phyloP scores from a whole-genome alignment of 1,284 basidiomycete genomes.

The Neonothopanus nambi region DNA sequence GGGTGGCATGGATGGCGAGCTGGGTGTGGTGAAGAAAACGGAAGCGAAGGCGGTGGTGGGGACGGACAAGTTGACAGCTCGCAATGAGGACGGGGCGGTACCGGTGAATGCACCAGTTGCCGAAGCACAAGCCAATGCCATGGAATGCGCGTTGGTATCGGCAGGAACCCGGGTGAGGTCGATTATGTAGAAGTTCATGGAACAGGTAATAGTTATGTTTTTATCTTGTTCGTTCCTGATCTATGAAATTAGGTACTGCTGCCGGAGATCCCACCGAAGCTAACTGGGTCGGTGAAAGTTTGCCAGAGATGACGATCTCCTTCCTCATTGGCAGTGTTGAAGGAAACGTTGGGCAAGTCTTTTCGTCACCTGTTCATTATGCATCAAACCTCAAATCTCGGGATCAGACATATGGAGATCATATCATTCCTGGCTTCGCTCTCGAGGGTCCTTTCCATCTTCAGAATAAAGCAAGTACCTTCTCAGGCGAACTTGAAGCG shows the following conservation, averaged over 20 bases:
- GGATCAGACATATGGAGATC: conserved; percentile 42
- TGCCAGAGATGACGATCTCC: conserved; percentile 22
- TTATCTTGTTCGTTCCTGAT: too few species aligned
- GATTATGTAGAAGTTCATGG: too few species aligned
- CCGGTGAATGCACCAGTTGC: too few species aligned
- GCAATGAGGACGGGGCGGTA: too few species aligned
- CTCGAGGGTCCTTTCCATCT: conserved; percentile 39
- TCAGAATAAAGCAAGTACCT: conserved; percentile 35
- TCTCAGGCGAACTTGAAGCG: conserved; percentile 37
- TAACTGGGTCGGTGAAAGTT: conserved; percentile 40
- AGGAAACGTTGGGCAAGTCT: conserved; percentile 36
- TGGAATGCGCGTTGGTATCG: too few species aligned
- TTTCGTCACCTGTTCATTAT: neutral
- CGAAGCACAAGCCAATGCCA: too few species aligned
- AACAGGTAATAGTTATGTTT: too few species aligned
- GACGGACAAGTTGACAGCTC: too few species aligned
- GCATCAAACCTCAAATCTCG: neutral
- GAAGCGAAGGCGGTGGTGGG: too few species aligned
- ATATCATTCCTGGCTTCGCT: conserved; percentile 41
- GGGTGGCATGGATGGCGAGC: too few species aligned
- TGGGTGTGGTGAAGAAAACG: too few species aligned
- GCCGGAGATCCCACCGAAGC: conserved; percentile 47
- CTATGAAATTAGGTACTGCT: conserved; percentile 31
- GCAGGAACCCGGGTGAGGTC: too few species aligned
- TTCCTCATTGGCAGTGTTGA: conserved; percentile 42